Percentiles rank a stretch among this genome's conserved stretches.
These are phyloP conservation scores for Echinochloa phyllopogon DNA, from an alignment of 176 grass and related monocot genomes.

Conservation along the genomic window DNA sequence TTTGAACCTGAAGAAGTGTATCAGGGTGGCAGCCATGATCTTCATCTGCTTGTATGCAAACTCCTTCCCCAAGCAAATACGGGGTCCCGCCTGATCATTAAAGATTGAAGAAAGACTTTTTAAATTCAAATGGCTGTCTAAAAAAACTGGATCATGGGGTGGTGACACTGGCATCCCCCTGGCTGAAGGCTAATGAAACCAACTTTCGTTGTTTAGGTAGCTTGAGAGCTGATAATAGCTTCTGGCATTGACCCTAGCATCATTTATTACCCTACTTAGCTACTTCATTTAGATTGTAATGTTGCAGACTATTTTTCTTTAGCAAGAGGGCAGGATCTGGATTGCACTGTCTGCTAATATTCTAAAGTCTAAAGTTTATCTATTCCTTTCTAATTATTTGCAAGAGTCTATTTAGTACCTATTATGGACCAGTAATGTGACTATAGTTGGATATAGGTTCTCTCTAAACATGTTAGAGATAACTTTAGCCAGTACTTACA, in stretches of 20 bases:
- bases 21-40: constrained; percentile 54
- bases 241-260: not conserved
- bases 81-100: constrained; percentile 55
- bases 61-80: constrained; percentile 80
- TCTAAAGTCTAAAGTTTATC: constrained; percentile 14
- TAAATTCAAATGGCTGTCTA: constrained; percentile 18
- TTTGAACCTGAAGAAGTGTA: constrained; percentile 76
- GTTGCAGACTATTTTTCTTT: constrained; percentile 19
- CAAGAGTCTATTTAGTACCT: not conserved
- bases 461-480: constrained; percentile 18
- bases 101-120: constrained; percentile 13
- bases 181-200: not conserved
- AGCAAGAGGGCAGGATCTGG: not conserved
- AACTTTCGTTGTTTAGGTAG: not conserved
- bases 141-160: not conserved
- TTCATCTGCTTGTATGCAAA: constrained; percentile 83
- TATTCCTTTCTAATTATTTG: not conserved
- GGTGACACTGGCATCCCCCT: not conserved
- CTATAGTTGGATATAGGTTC: not conserved
- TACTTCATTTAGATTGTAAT: not conserved
- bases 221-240: constrained; percentile 9
- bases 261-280: not conserved
- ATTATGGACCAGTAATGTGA: not conserved
- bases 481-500: constrained; percentile 32
- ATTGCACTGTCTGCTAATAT: constrained; percentile 15